These are phyloP conservation scores for Geotrichum candidum DNA, from an alignment of 1,139 yeast species.

Conservation along the genomic window DNA sequence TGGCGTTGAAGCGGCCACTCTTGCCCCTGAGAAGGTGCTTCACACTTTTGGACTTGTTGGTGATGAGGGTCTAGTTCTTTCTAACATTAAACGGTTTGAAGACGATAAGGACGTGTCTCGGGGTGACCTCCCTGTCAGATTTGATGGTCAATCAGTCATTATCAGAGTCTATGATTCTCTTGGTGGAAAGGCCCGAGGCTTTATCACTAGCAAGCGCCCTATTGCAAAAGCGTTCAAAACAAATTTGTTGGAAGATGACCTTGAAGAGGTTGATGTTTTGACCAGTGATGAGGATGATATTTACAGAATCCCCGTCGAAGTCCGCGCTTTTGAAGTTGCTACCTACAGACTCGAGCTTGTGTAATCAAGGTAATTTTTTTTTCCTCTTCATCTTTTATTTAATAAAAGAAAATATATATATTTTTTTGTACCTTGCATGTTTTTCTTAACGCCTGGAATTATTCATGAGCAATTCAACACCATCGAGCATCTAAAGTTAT, in stretches of 20 bases:
- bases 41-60: conserved; percentile 38
- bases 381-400: not conserved
- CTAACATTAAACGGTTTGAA: conserved; percentile 82
- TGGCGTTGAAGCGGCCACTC: conserved; percentile 9
- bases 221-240: conserved; percentile 46
- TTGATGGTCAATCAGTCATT: conserved; percentile 42
- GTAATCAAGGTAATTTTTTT: not conserved
- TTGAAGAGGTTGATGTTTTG: conserved; percentile 37
- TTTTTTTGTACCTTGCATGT: not conserved
- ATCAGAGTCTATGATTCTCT: conserved; percentile 78
- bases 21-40: conserved; percentile 21
- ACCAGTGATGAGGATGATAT: conserved; percentile 27
- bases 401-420: not conserved
- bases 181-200: conserved; percentile 66
- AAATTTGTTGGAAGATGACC: conserved; percentile 66
- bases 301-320: conserved; percentile 39
- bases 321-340: conserved; percentile 76
- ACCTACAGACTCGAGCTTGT: conserved; percentile 36
- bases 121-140: conserved; percentile 40
- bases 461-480: no score
- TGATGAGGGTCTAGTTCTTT: conserved; percentile 55
- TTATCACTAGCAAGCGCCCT: conserved; percentile 35
- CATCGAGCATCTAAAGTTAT: no score
- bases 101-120: conserved; percentile 54
- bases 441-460: not conserved